Evolutionary conservation across 2,329 filamentous ascomycete genomes (phyloP).

Genomic region (Chrysosporium keratinophilum): DNA sequence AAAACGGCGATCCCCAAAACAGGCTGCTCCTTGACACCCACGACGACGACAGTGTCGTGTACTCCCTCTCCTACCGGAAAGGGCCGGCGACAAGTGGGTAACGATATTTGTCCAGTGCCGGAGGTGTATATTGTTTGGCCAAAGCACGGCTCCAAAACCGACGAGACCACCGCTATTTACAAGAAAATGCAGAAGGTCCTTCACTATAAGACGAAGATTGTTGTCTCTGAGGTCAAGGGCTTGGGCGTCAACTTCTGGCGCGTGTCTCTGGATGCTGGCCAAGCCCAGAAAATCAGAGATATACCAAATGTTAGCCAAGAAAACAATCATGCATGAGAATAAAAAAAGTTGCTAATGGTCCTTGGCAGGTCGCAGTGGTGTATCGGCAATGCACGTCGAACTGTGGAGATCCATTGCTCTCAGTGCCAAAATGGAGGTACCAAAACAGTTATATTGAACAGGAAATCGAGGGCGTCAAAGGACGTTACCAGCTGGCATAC

Average conservation of each 20-base stretch:
- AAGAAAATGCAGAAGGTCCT: constrained; percentile 7
- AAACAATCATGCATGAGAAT: too few species aligned
- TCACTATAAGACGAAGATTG: constrained; percentile 8
- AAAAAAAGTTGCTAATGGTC: too few species aligned
- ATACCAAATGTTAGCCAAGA: constrained; percentile 11
- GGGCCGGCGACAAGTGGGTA: not conserved
- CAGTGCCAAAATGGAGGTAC: constrained; percentile 3
- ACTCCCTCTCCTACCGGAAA: constrained; percentile 9
- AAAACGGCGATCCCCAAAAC: constrained; percentile 8
- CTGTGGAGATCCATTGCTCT: constrained; percentile 5
- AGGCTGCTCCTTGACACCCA: constrained; percentile 10
- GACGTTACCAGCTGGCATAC: constrained; percentile 7
- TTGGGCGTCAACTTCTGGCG: constrained; percentile 12
- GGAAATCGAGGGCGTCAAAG: not conserved
- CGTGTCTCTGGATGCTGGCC: constrained; percentile 4
- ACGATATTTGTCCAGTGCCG: constrained; percentile 1
- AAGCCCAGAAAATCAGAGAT: constrained; percentile 7
- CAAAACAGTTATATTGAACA: constrained; percentile 4
- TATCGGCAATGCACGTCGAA: constrained; percentile 8
- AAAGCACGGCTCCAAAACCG: constrained; percentile 1
- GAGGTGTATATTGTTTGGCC: constrained; percentile 9
- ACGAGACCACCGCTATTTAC: constrained; percentile 8
- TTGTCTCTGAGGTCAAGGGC: constrained; percentile 4
- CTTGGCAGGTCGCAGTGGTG: constrained; percentile 9
- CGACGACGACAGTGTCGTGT: constrained; percentile 12